Evolutionary conservation across 106 monocot genomes (phyloP), one percentile per base, ranked within the genome.

Genomic region (Acorus calamus): DNA sequence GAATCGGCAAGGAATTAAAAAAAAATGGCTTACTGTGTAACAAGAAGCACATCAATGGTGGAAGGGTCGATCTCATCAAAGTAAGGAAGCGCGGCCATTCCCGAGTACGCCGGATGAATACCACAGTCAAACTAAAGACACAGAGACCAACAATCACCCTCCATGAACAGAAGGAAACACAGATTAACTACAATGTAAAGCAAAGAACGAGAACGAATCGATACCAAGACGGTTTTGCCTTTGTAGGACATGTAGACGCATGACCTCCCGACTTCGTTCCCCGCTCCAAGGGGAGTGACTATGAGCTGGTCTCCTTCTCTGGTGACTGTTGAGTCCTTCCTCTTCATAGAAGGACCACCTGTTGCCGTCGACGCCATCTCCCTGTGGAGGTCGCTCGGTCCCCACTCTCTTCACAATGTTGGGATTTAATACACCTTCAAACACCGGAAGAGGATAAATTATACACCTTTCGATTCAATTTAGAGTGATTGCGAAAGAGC

Each of bases 31-130:
- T 84, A 92, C 92, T 96, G 94, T 41, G 96, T 96, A n/a, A 96
- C 72, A 1, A 96, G 96, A 42, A 96, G 96, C 48, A 96, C 91
- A 65, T 96, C 96, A 43, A 96, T 83, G 42, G 82, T 76, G 7
- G 96, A 91, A 13, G 96, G 96, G 65, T 96, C 96, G 6, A 96
- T 96, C 68, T 96, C 96, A 11, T 91, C 96, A 51, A 96, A 96
- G 66, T 96, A 96, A 2, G 91, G 96, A 71, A 96, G 56, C 8
- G 96, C 96, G 4, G 91, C 77, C 90, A 96, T 87, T 8, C 91
- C 91, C 9, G 87, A 91, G 69, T 82, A 91, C 2, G 82, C 96
- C 49, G 91, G 96, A 63, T 96, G 96, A 53, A 96, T 96, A 11
- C 96, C 96, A 57, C 96, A 96, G 64, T 96, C 96, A 67, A 89